Evolutionary conservation across 805 yeast species (phyloP).

Genomic region (Starmerella bacillaris): DNA sequence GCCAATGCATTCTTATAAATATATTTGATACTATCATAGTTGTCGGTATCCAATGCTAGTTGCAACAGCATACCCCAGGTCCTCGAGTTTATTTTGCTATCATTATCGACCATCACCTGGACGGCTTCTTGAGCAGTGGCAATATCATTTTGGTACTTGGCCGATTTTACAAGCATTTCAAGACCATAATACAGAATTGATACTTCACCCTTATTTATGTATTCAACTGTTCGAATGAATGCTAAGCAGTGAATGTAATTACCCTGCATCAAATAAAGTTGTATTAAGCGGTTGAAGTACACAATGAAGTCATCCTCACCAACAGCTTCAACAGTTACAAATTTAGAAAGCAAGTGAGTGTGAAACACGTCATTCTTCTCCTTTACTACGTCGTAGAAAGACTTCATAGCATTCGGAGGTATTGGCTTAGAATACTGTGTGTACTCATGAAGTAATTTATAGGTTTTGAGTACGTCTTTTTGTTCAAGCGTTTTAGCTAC

Average conservation of each 20-base stretch:
- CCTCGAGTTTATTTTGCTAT: conserved; percentile 17
- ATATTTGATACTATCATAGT: conserved; percentile 19
- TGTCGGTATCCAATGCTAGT: conserved; percentile 12
- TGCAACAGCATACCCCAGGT: conserved; percentile 22
- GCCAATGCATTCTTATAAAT: conserved; percentile 17
- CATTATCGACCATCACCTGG: conserved; percentile 10
- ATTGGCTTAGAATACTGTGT: no score
- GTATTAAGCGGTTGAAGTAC: conserved; percentile 13
- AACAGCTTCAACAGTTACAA: conserved; percentile 11
- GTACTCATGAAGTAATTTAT: no score
- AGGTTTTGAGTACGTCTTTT: no score
- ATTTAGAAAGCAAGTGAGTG: conserved; percentile 8
- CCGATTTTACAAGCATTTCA: conserved; percentile 18
- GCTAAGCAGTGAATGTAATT: conserved; percentile 16
- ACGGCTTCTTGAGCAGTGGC: conserved; percentile 18
- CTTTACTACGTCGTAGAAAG: conserved; percentile 6
- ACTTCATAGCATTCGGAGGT: conserved; percentile 5
- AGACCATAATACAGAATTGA: conserved; percentile 13
- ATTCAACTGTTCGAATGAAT: conserved; percentile 16
- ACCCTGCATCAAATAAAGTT: conserved; percentile 11
- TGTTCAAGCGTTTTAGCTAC: no score
- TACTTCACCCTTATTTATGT: conserved; percentile 15
- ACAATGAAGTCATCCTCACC: conserved; percentile 4
- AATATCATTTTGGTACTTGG: conserved; percentile 17
- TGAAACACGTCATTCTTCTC: conserved; percentile 4